Evolutionary conservation across 1,284 basidiomycete species (phyloP).

Genomic region (Abortiporus biennis): DNA sequence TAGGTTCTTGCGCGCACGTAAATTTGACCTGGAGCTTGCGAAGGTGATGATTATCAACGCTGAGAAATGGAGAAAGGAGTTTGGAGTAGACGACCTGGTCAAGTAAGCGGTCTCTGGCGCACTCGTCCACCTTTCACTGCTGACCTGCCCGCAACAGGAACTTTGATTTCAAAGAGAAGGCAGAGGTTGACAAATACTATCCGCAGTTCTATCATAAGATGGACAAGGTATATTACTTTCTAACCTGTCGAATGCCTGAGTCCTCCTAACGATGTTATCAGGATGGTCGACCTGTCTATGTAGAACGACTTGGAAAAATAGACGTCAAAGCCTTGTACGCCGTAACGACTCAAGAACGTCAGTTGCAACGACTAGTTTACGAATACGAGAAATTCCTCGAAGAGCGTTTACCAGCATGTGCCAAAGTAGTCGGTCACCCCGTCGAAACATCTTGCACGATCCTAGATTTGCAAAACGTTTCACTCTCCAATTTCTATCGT

Average conservation of each 20-base stretch:
- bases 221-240: slow-evolving; percentile 62
- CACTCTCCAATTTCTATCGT: slow-evolving; percentile 80
- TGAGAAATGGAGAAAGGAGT: slow-evolving; percentile 91
- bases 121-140: not conserved
- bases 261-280: slow-evolving; percentile 23
- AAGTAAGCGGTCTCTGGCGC: slow-evolving; percentile 49
- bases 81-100: slow-evolving; percentile 83
- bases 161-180: slow-evolving; percentile 87
- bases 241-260: not conserved
- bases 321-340: slow-evolving; percentile 82
- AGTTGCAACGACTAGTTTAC: slow-evolving; percentile 83
- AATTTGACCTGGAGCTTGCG: slow-evolving; percentile 81
- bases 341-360: slow-evolving; percentile 83
- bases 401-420: slow-evolving; percentile 82
- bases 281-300: slow-evolving; percentile 95
- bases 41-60: slow-evolving; percentile 82
- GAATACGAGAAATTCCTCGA: slow-evolving; percentile 92
- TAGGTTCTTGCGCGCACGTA: slow-evolving; percentile 89
- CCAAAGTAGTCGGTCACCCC: slow-evolving; percentile 68
- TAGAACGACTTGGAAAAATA: slow-evolving; percentile 89
- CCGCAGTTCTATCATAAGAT: slow-evolving; percentile 97
- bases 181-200: slow-evolving; percentile 86
- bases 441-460: slow-evolving; percentile 99
- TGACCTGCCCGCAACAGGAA: slow-evolving; percentile 47
- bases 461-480: slow-evolving; percentile 86